These are phyloP conservation scores for Gossypium ekmanianum DNA, from an alignment of 345 rosid species.

Conservation along the genomic window DNA sequence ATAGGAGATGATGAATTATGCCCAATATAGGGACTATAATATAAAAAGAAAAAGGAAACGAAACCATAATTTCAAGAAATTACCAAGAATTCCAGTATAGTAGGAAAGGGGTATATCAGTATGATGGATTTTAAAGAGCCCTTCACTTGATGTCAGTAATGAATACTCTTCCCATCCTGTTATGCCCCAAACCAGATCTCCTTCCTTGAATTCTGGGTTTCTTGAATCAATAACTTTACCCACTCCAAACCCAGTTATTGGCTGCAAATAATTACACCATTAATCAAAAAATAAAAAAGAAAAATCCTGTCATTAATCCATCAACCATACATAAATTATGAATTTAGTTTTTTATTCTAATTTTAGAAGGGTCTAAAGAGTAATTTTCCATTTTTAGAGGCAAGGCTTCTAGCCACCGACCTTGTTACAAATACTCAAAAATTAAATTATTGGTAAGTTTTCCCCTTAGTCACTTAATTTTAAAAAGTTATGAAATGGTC, in stretches of 20 bases:
- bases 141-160: conserved; percentile 31
- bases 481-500: too few species aligned
- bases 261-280: conserved; percentile 30
- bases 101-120: conserved; percentile 56
- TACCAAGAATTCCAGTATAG: conserved; percentile 65
- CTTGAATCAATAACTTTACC: conserved; percentile 50
- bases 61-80: not conserved
- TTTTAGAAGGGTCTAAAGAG: too few species aligned
- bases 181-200: conserved; percentile 52
- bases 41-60: not conserved
- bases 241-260: conserved; percentile 51
- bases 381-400: too few species aligned
- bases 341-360: too few species aligned
- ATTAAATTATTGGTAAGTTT: too few species aligned
- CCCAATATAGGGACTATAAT: not conserved
- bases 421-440: too few species aligned
- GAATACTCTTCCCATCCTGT: conserved; percentile 70
- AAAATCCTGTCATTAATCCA: too few species aligned
- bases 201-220: conserved; percentile 46
- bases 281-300: too few species aligned
- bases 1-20: too few species aligned
- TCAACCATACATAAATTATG: too few species aligned
- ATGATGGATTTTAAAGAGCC: conserved; percentile 38
- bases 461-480: too few species aligned
- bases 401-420: too few species aligned